These are phyloP conservation scores for Microbotryum silenes-acaulis DNA, from an alignment of 1,284 basidiomycete species.

Conservation along the genomic window DNA sequence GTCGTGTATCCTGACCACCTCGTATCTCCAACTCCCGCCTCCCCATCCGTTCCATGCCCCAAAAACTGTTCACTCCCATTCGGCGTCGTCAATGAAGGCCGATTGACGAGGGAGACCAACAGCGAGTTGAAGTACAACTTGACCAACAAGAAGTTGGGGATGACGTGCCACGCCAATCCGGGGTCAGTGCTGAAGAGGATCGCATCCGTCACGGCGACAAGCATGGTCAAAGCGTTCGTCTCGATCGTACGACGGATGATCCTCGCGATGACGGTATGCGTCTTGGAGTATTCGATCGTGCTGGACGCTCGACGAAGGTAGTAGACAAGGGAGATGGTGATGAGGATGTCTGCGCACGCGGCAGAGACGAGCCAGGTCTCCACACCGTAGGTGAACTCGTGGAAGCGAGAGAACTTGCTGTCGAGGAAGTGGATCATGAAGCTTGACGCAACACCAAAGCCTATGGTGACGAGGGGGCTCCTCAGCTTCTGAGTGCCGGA, in stretches of 20 bases:
- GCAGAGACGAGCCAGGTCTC: conserved; percentile 11
- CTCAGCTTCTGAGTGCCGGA: no score
- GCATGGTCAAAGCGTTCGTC: conserved; percentile 5
- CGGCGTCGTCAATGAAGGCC: no score
- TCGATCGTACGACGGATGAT: conserved; percentile 4
- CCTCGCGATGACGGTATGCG: background rate
- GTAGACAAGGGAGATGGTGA: conserved; percentile 8
- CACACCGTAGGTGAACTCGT: conserved; percentile 14
- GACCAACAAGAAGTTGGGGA: conserved; percentile 8
- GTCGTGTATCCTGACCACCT: no score
- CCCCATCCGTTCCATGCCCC: no score
- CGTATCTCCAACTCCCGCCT: no score
- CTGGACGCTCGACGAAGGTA: conserved; percentile 1
- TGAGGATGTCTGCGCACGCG: conserved; percentile 15
- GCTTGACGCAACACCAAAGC: conserved; percentile 1
- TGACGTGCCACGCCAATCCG: background rate
- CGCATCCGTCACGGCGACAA: conserved; percentile 14
- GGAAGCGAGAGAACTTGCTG: conserved; percentile 8
- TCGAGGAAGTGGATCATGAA: conserved; percentile 6
- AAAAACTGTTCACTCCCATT: no score
- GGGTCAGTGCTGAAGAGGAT: conserved; percentile 3
- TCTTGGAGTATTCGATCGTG: background rate
- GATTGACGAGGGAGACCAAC: conserved; percentile 4
- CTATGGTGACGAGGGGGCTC: no score
- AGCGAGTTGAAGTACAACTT: conserved; percentile 14